Evolutionary conservation across 1,139 yeast genomes (phyloP).

Genomic region (Scheffersomyces quercinus): DNA sequence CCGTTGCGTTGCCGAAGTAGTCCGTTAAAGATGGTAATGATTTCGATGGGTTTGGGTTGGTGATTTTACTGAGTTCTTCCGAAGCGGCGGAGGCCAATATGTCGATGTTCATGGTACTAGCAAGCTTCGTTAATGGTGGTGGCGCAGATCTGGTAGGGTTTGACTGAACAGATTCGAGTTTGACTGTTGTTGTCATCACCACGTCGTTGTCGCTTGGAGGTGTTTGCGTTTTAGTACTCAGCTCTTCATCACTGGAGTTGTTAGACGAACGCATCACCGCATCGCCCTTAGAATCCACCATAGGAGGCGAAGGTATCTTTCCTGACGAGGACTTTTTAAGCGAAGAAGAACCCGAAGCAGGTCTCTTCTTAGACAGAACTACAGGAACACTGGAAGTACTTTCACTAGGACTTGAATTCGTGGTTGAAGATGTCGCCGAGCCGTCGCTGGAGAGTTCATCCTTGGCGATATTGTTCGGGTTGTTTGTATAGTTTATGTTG

Average conservation of each 20-base stretch:
- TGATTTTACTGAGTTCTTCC: constrained; percentile 50
- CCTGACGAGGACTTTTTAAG: background rate
- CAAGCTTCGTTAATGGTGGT: constrained; percentile 8
- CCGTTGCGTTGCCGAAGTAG: constrained; percentile 37
- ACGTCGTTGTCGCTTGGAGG: constrained; percentile 8
- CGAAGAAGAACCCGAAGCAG: background rate
- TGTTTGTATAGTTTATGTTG: constrained; percentile 10
- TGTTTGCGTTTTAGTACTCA: constrained; percentile 6
- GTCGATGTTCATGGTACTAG: constrained; percentile 61
- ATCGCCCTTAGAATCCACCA: constrained; percentile 1
- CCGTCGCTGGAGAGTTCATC: constrained; percentile 3
- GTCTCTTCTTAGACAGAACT: background rate
- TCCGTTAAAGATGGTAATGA: constrained; percentile 68
- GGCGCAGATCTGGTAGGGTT: constrained; percentile 4
- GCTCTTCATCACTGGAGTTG: constrained; percentile 4
- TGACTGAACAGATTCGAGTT: constrained; percentile 6
- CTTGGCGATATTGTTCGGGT: background rate
- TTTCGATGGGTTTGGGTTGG: constrained; percentile 36
- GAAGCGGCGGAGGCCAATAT: constrained; percentile 81
- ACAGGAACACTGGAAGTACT: background rate
- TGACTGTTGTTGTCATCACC: constrained; percentile 5
- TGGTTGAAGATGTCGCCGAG: background rate
- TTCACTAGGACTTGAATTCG: background rate
- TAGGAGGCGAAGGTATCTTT: background rate
- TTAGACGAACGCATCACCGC: background rate